phyloP scores from a whole-genome alignment of 768 basidiomycete species.

The Flagelloscypha sp. region DNA sequence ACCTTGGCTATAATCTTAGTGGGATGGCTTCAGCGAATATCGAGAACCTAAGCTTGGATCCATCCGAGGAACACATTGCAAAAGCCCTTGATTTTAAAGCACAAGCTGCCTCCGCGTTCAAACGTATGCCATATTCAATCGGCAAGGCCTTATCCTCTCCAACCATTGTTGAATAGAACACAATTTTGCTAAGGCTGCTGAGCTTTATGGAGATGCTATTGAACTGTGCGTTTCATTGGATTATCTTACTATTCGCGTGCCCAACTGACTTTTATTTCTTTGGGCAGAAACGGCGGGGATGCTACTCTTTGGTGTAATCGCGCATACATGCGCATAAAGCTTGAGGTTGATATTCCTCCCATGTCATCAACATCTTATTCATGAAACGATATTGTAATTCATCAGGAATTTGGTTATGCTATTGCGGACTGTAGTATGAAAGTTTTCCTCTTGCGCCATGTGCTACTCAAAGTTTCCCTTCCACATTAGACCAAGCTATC shows the following conservation, averaged over 20 bases:
- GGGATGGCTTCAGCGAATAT: too few species aligned
- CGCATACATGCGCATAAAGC: slow-evolving; percentile 84
- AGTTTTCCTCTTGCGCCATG: too few species aligned
- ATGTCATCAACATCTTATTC: background rate
- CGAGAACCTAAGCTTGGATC: too few species aligned
- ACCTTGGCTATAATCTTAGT: too few species aligned
- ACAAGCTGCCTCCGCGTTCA: slow-evolving; percentile 84
- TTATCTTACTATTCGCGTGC: too few species aligned
- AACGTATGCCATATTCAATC: slow-evolving; percentile 33
- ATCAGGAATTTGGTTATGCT: too few species aligned
- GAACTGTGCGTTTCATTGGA: too few species aligned
- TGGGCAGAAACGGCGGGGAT: slow-evolving; percentile 80
- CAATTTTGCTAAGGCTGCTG: slow-evolving; percentile 68
- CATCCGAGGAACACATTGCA: slow-evolving; percentile 63
- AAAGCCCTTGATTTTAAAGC: slow-evolving; percentile 69
- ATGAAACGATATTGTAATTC: too few species aligned
- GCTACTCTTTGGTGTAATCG: slow-evolving; percentile 92
- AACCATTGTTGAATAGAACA: slow-evolving; percentile 37
- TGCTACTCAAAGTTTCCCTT: too few species aligned
- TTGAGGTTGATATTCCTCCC: slow-evolving; percentile 39
- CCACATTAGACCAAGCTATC: slow-evolving; percentile 68
- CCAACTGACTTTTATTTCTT: too few species aligned
- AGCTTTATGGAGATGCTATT: slow-evolving; percentile 78
- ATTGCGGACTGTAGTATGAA: too few species aligned
- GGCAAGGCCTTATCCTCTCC: slow-evolving; percentile 1